Percentiles rank a stretch among this genome's conserved stretches.
phyloP scores from a whole-genome alignment of 208 protist species.

The Leishmania tropica region DNA sequence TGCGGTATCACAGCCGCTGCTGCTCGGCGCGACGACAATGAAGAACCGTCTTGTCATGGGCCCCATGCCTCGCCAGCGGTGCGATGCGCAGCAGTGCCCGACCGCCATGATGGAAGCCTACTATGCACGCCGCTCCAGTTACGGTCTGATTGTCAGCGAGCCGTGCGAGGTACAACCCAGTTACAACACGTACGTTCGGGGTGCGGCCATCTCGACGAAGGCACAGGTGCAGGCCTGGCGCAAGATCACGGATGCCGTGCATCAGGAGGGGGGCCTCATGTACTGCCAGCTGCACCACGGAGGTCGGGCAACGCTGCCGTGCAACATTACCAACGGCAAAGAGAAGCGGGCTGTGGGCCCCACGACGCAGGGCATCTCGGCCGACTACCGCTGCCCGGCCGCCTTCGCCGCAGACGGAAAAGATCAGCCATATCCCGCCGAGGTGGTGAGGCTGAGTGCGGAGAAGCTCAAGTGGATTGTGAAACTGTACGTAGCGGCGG shows the following conservation, averaged over 20 bases:
- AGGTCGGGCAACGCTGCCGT: constrained; percentile 37
- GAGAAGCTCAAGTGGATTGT: constrained; percentile 54
- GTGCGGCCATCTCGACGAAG: constrained; percentile 49
- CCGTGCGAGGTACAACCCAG: constrained; percentile 46
- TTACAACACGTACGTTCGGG: constrained; percentile 33
- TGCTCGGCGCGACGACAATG: constrained; percentile 29
- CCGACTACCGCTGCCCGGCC: constrained; percentile 3
- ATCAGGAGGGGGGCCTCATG: constrained; percentile 56
- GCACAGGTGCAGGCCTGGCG: constrained; percentile 64
- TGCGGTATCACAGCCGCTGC: constrained; percentile 23
- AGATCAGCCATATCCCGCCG: constrained; percentile 11
- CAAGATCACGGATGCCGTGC: constrained; percentile 63
- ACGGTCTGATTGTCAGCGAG: constrained; percentile 68
- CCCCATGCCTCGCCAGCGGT: constrained; percentile 54
- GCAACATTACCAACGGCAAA: constrained; percentile 23
- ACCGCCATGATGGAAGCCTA: constrained; percentile 43
- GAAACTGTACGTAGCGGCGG: constrained; percentile 49
- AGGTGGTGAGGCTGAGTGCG: constrained; percentile 18
- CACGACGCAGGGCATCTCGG: constrained; percentile 13
- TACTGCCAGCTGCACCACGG: constrained; percentile 62
- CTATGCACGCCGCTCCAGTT: constrained; percentile 55
- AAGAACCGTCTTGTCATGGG: constrained; percentile 59
- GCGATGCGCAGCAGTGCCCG: constrained; percentile 37
- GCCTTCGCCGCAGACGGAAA: constrained; percentile 16
- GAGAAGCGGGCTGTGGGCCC: constrained; percentile 9